Conservation (phyloP, 805 yeast species). For the Kodamaea jinghongensis region DNA sequence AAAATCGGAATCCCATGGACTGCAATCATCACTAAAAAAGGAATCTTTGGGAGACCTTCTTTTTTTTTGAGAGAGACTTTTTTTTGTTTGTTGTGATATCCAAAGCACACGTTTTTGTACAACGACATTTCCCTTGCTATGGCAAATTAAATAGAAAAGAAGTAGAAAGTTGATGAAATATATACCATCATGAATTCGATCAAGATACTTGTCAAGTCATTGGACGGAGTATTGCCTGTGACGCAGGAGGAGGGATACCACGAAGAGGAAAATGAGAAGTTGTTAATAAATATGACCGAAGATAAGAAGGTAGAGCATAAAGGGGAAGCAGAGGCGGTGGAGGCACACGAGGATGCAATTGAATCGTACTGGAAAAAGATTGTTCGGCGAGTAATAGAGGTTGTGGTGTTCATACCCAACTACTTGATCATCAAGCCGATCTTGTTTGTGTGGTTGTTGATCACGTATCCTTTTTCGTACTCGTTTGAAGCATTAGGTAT, state of each 20-base stretch:
- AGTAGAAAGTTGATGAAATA: too few species aligned
- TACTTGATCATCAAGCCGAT: slow-evolving; percentile 53
- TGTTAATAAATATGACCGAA: not conserved
- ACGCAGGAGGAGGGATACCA: slow-evolving; percentile 9
- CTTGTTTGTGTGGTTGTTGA: slow-evolving; percentile 45
- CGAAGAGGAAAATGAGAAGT: slow-evolving; percentile 4
- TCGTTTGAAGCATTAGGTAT: slow-evolving; percentile 27
- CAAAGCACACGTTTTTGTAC: slow-evolving; percentile 11
- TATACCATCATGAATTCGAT: slow-evolving; percentile 30
- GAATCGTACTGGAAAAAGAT: not conserved
- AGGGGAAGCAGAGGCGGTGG: slow-evolving; percentile 2
- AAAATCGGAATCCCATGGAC: not conserved
- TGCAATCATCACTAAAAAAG: too few species aligned
- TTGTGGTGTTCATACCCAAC: slow-evolving; percentile 46
- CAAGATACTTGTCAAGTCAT: slow-evolving; percentile 31
- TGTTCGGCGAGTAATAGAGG: not conserved
- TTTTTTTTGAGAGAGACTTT: slow-evolving; percentile 3
- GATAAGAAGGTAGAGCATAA: slow-evolving; percentile 9
- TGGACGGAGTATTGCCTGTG: slow-evolving; percentile 27
- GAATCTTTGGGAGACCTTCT: not conserved
- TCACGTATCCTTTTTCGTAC: slow-evolving; percentile 54
- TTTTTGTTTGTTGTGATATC: slow-evolving; percentile 6
- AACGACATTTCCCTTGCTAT: slow-evolving; percentile 3
- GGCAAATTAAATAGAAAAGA: not conserved
- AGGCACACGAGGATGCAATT: not conserved